These are phyloP conservation scores for Paragyromitra xinjiangensis DNA, from an alignment of 495 filamentous ascomycete species.

Conservation along the genomic window DNA sequence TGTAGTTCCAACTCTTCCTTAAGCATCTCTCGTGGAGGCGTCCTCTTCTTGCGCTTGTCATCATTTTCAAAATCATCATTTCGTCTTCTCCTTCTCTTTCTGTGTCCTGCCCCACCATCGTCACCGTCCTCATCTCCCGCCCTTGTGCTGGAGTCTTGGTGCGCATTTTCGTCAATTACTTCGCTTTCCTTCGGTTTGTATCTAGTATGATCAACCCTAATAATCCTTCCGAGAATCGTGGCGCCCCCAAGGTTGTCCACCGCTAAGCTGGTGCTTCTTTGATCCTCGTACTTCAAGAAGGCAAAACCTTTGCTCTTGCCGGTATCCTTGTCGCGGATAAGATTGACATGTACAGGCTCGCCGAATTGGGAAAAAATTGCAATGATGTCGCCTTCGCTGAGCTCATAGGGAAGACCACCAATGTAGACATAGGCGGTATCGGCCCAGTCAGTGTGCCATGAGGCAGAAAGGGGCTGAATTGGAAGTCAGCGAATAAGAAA, in stretches of 20 bases:
- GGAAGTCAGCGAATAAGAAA: slow-evolving; percentile 66
- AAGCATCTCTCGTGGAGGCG: slow-evolving; percentile 58
- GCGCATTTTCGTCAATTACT: slow-evolving; percentile 69
- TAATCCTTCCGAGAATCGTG: slow-evolving; percentile 77
- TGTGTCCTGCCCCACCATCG: slow-evolving; percentile 58
- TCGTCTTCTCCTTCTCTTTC: slow-evolving; percentile 58
- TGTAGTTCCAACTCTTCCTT: slow-evolving; percentile 80
- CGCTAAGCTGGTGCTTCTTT: slow-evolving; percentile 92
- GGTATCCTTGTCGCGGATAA: slow-evolving; percentile 92
- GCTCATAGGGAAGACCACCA: slow-evolving; percentile 90
- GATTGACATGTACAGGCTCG: slow-evolving; percentile 88
- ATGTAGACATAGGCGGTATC: slow-evolving; percentile 98
- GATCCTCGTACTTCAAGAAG: slow-evolving; percentile 98
- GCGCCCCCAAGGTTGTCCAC: slow-evolving; percentile 95
- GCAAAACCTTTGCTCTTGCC: slow-evolving; percentile 93
- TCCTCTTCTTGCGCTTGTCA: slow-evolving; percentile 35
- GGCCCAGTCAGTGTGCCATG: slow-evolving; percentile 97
- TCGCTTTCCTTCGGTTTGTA: slow-evolving; percentile 92
- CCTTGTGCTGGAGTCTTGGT: slow-evolving; percentile 60
- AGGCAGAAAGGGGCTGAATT: slow-evolving; percentile 67
- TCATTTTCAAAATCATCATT: slow-evolving; percentile 55
- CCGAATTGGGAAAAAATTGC: slow-evolving; percentile 98
- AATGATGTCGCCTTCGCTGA: slow-evolving; percentile 94
- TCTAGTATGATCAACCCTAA: slow-evolving; percentile 90
- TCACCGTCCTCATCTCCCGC: slow-evolving; percentile 61